A percentile compares a stretch with the other conserved stretches of the same genome.
Evolutionary conservation across 2,329 filamentous ascomycete species (phyloP).

Genomic region (Fusarium incarnatum): DNA sequence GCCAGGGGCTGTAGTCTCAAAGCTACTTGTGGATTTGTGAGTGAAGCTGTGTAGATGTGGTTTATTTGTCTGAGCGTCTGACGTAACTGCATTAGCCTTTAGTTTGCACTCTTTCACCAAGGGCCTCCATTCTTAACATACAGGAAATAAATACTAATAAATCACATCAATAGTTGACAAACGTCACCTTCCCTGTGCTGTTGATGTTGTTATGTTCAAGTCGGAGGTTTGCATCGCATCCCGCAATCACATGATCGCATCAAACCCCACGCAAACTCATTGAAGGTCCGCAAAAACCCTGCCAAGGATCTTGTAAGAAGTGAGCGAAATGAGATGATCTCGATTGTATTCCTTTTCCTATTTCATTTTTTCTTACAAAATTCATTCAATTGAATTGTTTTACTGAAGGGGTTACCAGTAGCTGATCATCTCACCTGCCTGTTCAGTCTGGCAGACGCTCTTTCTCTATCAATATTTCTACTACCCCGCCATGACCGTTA

Average conservation of each 20-base stretch:
- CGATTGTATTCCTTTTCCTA: not conserved
- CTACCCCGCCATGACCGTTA: conserved; percentile 31
- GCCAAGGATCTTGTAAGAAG: conserved; percentile 12
- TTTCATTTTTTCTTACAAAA: not conserved
- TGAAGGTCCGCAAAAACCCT: conserved; percentile 28
- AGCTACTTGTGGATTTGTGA: not conserved
- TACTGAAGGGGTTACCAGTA: not conserved
- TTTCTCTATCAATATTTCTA: not conserved
- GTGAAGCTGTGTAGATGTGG: not conserved
- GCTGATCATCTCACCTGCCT: not conserved
- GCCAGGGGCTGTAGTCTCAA: not conserved
- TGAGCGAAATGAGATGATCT: conserved; percentile 15
- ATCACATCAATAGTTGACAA: not conserved
- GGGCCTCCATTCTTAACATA: not conserved
- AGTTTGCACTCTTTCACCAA: not conserved
- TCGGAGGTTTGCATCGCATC: not conserved
- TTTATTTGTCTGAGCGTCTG: conserved; percentile 5
- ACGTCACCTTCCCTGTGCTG: not conserved
- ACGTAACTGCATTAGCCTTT: conserved; percentile 1
- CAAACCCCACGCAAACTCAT: conserved; percentile 31
- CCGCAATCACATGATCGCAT: conserved; percentile 38
- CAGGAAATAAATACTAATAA: not conserved
- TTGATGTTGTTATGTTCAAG: not conserved
- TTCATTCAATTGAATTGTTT: not conserved
- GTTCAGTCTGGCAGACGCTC: not conserved